These are phyloP conservation scores for Colletotrichum noveboracense DNA, from an alignment of 2,329 filamentous ascomycete genomes.

Conservation along the genomic window DNA sequence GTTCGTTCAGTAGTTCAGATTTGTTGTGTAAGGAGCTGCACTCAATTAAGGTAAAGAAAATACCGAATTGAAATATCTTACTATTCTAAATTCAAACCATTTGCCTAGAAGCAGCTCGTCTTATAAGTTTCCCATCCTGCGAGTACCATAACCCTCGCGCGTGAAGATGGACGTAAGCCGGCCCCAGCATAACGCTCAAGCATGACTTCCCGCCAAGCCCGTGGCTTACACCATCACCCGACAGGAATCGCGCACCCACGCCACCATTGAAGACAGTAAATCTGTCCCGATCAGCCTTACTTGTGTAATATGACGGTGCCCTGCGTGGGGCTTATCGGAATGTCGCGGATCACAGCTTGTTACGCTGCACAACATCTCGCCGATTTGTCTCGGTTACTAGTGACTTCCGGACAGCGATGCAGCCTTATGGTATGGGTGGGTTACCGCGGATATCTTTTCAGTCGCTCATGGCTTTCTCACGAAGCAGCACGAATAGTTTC, in stretches of 20 bases:
- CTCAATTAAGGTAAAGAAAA: background rate
- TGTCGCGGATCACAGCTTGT: background rate
- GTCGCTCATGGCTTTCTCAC: background rate
- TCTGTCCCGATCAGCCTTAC: background rate
- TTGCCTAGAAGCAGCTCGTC: background rate
- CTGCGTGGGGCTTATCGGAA: background rate
- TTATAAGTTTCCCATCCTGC: background rate
- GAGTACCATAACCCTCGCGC: background rate
- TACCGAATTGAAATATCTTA: background rate
- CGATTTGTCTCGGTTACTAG: background rate
- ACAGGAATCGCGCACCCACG: background rate
- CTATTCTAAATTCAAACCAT: background rate
- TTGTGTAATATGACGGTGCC: background rate
- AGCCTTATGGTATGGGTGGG: background rate
- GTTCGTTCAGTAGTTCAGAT: background rate
- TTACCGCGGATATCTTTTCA: background rate
- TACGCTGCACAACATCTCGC: background rate
- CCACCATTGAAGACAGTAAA: background rate
- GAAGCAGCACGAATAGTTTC: background rate
- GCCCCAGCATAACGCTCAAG: background rate
- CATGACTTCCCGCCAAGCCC: background rate
- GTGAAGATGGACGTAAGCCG: background rate
- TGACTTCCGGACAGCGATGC: background rate
- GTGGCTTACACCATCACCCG: background rate
- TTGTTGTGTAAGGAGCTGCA: background rate